These are phyloP conservation scores for Corniculantispora saksenae DNA, from an alignment of 2,329 filamentous ascomycete genomes.

Conservation along the genomic window DNA sequence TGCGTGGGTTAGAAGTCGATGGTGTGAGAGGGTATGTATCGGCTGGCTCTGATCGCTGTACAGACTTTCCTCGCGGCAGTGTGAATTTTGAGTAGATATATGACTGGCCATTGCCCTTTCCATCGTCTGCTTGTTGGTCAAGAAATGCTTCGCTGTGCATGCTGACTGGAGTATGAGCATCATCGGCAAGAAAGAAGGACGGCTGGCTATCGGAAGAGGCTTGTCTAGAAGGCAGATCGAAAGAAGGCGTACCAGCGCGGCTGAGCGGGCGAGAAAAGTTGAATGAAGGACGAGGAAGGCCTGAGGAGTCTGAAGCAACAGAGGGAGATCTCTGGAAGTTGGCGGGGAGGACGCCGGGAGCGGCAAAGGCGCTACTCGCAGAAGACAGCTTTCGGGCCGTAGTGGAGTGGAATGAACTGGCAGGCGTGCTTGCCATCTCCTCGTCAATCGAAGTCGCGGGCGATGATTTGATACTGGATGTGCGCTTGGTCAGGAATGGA, in stretches of 20 bases:
- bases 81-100: conserved; percentile 86
- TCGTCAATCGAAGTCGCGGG: conserved; percentile 70
- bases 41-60: conserved; percentile 68
- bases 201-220: conserved; percentile 68
- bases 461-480: conserved; percentile 58
- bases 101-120: conserved; percentile 59
- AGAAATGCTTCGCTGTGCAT: conserved; percentile 70
- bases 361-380: conserved; percentile 57
- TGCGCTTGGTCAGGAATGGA: conserved; percentile 48
- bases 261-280: conserved; percentile 95
- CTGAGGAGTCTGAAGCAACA: conserved; percentile 77
- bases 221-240: conserved; percentile 62
- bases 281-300: conserved; percentile 72
- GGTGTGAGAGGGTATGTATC: conserved; percentile 48
- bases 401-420: conserved; percentile 60
- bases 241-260: conserved; percentile 61
- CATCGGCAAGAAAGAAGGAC: conserved; percentile 63
- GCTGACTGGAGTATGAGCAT: conserved; percentile 70
- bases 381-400: conserved; percentile 76
- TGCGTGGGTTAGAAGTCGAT: conserved; percentile 49
- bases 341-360: conserved; percentile 58
- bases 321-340: conserved; percentile 78
- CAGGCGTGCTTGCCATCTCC: conserved; percentile 59
- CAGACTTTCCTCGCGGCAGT: conserved; percentile 77
- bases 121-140: conserved; percentile 50